Conservation (phyloP, 1,284 basidiomycete genomes). For the Hortiboletus rubellus region DNA sequence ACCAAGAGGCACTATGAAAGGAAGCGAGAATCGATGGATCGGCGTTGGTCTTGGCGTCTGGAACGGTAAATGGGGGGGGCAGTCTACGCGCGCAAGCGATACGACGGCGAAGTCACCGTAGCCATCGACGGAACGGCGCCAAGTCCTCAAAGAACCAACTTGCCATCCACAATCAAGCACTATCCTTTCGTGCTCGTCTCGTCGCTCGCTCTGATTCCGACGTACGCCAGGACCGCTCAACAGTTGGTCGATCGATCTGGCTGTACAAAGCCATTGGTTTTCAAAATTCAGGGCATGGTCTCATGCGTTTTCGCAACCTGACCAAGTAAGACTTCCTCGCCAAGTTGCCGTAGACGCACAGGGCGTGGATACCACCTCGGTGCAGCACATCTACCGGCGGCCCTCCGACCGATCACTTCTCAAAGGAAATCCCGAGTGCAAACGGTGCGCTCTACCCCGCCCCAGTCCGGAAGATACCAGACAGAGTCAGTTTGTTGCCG, state of each 20-base stretch:
- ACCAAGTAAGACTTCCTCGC: conserved; percentile 67
- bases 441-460: conserved; percentile 50
- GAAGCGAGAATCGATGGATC: conserved; percentile 71
- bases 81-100: conserved; percentile 58
- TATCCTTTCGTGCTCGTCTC: not conserved
- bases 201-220: not conserved
- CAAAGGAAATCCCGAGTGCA: conserved; percentile 44
- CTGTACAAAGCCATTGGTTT: conserved; percentile 85
- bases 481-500: conserved; percentile 50
- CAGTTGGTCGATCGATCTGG: conserved; percentile 74
- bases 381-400: conserved; percentile 55
- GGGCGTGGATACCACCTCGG: conserved; percentile 54
- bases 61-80: conserved; percentile 76
- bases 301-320: conserved; percentile 13
- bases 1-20: conserved; percentile 59
- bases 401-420: conserved; percentile 56
- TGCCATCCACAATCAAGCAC: conserved; percentile 64
- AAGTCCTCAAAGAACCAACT: conserved; percentile 71
- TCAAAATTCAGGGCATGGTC: conserved; percentile 67
- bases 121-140: conserved; percentile 66
- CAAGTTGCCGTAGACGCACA: conserved; percentile 65
- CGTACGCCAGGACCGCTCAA: conserved; percentile 55
- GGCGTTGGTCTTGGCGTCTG: conserved; percentile 62
- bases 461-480: conserved; percentile 49
- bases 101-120: conserved; percentile 59